These are phyloP conservation scores for Schoenoplectus tabernaemontani DNA, from an alignment of 202 grass and related monocot genomes.

Conservation along the genomic window DNA sequence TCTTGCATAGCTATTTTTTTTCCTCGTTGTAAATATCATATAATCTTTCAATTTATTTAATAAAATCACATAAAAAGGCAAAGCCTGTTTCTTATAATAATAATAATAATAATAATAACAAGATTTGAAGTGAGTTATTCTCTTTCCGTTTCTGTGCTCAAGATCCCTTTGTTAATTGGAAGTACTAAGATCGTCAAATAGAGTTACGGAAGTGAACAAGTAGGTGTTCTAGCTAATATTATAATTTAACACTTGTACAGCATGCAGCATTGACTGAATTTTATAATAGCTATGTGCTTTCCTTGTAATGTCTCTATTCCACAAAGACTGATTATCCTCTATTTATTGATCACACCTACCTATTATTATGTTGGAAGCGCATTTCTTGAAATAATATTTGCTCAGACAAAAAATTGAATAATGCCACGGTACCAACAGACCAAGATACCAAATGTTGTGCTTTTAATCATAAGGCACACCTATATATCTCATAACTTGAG, in stretches of 20 bases:
- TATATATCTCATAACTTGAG: neutral
- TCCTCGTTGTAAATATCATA: no score
- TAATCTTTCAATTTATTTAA: no score
- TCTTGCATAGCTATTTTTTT: no score
- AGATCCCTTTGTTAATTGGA: neutral
- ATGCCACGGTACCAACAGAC: slow-evolving; percentile 24
- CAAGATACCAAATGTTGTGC: neutral
- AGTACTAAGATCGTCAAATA: neutral
- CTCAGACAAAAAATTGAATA: neutral
- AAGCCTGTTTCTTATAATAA: no score
- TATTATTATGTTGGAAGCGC: neutral
- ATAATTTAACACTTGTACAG: neutral
- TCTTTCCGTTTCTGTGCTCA: neutral
- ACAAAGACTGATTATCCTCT: neutral
- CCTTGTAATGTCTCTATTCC: neutral
- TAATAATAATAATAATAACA: no score
- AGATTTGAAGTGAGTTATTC: neutral
- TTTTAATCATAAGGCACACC: neutral
- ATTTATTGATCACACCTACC: slow-evolving; percentile 11
- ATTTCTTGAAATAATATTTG: slow-evolving; percentile 12
- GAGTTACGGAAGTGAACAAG: neutral
- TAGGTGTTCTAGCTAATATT: neutral
- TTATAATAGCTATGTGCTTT: slow-evolving; percentile 1
- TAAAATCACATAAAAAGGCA: no score
- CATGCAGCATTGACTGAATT: slow-evolving; percentile 1